Evolutionary conservation across 2,329 filamentous ascomycete species (phyloP).

Genomic region (Cladobotryum mycophilum): DNA sequence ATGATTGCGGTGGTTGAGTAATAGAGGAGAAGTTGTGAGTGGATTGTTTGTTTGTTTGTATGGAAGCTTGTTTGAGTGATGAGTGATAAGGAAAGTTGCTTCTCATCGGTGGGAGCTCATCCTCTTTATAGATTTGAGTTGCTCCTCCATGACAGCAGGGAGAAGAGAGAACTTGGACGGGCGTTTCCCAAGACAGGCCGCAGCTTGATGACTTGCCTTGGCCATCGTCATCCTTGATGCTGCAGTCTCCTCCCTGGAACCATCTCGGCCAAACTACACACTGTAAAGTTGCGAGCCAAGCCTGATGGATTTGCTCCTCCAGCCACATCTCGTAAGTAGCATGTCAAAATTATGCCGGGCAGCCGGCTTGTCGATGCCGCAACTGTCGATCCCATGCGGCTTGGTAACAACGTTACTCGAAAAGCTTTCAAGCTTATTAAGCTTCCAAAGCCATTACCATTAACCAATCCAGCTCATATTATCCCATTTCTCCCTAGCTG

Average conservation of each 20-base stretch:
- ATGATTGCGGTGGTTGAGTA: conserved; percentile 26
- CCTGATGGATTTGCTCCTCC: background rate
- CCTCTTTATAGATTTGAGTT: background rate
- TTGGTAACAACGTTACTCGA: background rate
- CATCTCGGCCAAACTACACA: background rate
- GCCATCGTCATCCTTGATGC: background rate
- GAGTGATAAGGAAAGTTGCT: background rate
- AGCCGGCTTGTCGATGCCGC: background rate
- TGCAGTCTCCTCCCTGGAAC: background rate
- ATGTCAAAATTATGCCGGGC: no score
- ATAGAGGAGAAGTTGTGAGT: no score
- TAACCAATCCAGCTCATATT: background rate
- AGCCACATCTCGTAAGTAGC: background rate
- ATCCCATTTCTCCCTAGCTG: background rate
- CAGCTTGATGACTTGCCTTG: background rate
- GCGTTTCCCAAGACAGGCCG: background rate
- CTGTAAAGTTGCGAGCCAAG: background rate
- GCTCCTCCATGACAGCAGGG: background rate
- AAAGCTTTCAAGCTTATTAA: background rate
- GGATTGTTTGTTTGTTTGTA: background rate
- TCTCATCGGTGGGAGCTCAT: no score
- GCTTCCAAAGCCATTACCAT: background rate
- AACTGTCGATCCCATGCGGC: background rate
- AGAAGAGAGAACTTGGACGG: background rate
- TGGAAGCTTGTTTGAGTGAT: background rate